Percentiles rank a stretch among this genome's conserved stretches.
These are phyloP conservation scores for Podospora australis DNA, from an alignment of 495 filamentous ascomycete genomes.

Conservation along the genomic window DNA sequence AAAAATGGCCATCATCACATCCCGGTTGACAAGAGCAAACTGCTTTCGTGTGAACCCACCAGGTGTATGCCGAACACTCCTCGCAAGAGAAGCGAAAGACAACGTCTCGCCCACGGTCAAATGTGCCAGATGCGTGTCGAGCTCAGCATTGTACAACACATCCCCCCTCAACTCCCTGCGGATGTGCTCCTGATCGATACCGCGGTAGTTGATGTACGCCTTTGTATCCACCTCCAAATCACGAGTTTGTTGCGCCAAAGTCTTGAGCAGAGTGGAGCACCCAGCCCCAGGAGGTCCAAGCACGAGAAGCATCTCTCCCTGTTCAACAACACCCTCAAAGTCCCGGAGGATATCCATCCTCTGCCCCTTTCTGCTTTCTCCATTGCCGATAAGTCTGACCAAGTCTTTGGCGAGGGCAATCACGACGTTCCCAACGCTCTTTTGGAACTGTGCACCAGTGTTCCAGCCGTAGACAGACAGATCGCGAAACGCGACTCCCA, in stretches of 20 bases:
- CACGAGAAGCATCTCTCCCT: background rate
- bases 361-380: no score
- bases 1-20: constrained; percentile 22
- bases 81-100: background rate
- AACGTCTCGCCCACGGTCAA: background rate
- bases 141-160: background rate
- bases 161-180: background rate
- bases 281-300: background rate
- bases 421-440: no score
- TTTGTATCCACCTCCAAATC: no score
- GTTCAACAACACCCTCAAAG: background rate
- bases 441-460: no score
- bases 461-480: no score
- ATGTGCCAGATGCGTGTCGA: background rate
- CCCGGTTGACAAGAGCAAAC: background rate
- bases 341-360: background rate
- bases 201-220: background rate
- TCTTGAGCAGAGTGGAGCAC: background rate
- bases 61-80: background rate
- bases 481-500: no score
- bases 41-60: background rate
- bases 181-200: background rate
- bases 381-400: no score
- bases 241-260: background rate
- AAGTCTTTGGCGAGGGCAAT: no score